A percentile compares a stretch with the other conserved stretches of the same genome.
Conservation (phyloP, 1,284 basidiomycete genomes). For the Testicularia cyperi region DNA sequence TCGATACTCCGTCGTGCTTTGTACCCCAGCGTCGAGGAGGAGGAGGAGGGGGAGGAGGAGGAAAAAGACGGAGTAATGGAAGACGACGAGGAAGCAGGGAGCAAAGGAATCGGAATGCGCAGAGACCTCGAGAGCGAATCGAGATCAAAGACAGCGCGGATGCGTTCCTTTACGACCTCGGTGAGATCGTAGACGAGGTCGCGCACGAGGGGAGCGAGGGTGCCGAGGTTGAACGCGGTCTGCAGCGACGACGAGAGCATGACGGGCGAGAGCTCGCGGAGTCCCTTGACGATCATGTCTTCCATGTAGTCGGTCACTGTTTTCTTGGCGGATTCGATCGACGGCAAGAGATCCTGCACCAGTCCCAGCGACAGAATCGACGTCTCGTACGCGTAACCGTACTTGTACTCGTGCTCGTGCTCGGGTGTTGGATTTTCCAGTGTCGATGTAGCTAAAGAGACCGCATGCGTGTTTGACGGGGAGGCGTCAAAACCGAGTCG, state of each 20-base stretch:
- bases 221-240: constrained; percentile 86
- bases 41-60: not conserved
- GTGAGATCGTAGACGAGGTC: constrained; percentile 78
- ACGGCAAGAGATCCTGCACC: constrained; percentile 22
- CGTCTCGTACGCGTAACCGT: no score
- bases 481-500: not conserved
- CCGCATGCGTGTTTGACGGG: not conserved
- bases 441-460: no score
- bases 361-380: constrained; percentile 25
- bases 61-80: not conserved
- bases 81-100: not conserved
- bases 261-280: constrained; percentile 59
- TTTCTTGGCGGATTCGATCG: constrained; percentile 25
- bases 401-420: constrained; percentile 71
- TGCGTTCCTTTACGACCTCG: constrained; percentile 75
- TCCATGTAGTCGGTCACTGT: constrained; percentile 48
- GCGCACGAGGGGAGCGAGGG: constrained; percentile 79
- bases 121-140: constrained; percentile 80
- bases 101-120: constrained; percentile 40
- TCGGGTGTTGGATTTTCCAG: constrained; percentile 88
- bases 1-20: no score
- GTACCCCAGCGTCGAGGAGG: no score
- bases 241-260: constrained; percentile 86
- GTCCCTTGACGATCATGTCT: constrained; percentile 47
- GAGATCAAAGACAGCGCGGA: constrained; percentile 80